Evolutionary conservation across 176 grass and related monocot genomes (phyloP).

Genomic region (Oryza nivara): DNA sequence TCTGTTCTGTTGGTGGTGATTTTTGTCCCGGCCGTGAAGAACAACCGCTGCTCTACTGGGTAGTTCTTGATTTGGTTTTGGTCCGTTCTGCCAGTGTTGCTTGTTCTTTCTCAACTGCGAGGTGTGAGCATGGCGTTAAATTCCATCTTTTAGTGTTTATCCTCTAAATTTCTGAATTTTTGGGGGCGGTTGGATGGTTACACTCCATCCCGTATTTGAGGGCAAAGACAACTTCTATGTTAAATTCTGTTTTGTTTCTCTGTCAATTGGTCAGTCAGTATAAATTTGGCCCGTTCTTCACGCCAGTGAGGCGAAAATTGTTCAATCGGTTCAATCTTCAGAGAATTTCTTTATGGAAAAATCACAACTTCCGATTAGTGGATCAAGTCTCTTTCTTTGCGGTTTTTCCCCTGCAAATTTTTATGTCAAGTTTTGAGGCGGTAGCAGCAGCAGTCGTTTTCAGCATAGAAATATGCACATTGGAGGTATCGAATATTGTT

Average conservation of each 20-base stretch:
- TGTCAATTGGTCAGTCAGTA: not conserved
- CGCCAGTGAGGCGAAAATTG: no score
- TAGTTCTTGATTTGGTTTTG: not conserved
- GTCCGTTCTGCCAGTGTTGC: not conserved
- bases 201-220: not conserved
- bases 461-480: not conserved
- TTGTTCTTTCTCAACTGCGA: not conserved
- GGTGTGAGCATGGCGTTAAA: not conserved
- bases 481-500: not conserved
- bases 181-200: not conserved
- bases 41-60: not conserved
- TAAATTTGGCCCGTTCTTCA: no score
- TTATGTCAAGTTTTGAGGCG: not conserved
- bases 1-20: not conserved
- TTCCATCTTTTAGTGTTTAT: not conserved
- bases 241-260: not conserved
- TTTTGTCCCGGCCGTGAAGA: not conserved
- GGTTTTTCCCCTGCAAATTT: not conserved
- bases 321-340: not conserved
- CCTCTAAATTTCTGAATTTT: not conserved
- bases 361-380: not conserved
- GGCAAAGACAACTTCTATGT: not conserved
- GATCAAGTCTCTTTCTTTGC: not conserved
- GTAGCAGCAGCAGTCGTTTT: not conserved
- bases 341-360: not conserved